Evolutionary conservation across 78 protist species (phyloP), one percentile per base, ranked within the genome.

Genomic region (Neovahlkampfia damariscottae): DNA sequence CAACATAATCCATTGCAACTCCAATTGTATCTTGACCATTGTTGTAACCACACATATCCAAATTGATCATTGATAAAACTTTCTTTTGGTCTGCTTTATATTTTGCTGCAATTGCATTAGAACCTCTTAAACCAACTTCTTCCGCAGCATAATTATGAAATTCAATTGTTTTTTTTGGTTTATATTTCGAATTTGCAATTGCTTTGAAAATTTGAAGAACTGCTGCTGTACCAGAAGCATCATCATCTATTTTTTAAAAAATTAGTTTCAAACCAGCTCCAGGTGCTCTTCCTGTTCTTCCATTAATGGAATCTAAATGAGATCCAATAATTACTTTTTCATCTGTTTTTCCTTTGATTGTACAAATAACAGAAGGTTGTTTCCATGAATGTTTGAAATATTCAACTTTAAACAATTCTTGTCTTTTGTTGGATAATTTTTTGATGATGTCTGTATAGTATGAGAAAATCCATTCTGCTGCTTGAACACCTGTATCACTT

Each of bases 131-230:
- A 29, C 78, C 78, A 2, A 74, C 78, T 28, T 74, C 78, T 32
- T 74, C 78, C 2, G 78, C 78, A 19, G 78, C 74, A 69, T 74
- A 74, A 32, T 3, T 5, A 5, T 74, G 78, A 69, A 74, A 74
- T 69, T 74, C 78, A 8, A 74, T 38, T 6, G 78, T 74, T 30
- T 5, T 28, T 34, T 30, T 1, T 6, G 78, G 78, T 28, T 28
- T 6, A 69, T 62, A 74, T 27, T 58, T 32, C 29, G 2, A 6
- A 30, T 7, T 27, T 29, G 59, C n/a, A 30, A 74, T 34, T 9
- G 1, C 6, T 8, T 6, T 3, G 67, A 74, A 50, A 31, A 74
- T 10, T 9, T 6, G 19, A 38, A 74, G 40, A 39, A 74, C 2
- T 10, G 78, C 59, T 40, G 40, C 40, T 6, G 67, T 6, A 29